These are phyloP conservation scores for Rhizoclosmatium sp. DNA, from an alignment of 192 early-diverging fungal species.

Conservation along the genomic window DNA sequence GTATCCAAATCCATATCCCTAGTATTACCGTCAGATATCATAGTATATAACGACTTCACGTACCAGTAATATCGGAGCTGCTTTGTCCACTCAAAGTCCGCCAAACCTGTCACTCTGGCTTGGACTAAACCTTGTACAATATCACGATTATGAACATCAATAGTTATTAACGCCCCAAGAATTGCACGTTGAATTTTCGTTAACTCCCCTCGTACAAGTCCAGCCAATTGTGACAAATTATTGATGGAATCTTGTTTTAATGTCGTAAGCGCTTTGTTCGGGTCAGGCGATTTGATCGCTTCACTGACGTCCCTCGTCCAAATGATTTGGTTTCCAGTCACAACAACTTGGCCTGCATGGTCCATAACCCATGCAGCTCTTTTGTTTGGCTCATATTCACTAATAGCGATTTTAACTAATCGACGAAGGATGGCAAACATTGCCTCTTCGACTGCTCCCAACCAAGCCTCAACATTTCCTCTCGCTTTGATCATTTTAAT, in stretches of 20 bases:
- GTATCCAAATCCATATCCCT: conserved; percentile 63
- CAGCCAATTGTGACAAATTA: conserved; percentile 58
- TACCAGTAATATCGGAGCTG: conserved; percentile 69
- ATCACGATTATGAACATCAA: conserved; percentile 70
- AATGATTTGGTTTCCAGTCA: conserved; percentile 65
- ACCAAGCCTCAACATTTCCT: conserved; percentile 71
- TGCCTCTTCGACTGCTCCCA: conserved; percentile 67
- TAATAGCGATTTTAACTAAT: conserved; percentile 61
- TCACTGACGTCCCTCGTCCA: conserved; percentile 64
- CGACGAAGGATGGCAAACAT: conserved; percentile 62
- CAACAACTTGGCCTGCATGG: conserved; percentile 65
- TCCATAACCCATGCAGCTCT: conserved; percentile 64
- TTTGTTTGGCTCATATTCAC: conserved; percentile 60
- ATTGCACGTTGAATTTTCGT: conserved; percentile 65
- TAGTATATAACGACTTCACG: neutral
- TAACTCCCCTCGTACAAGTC: conserved; percentile 67
- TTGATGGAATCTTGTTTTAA: conserved; percentile 56
- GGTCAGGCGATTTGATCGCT: conserved; percentile 53
- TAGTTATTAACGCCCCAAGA: conserved; percentile 66
- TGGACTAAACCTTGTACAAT: conserved; percentile 59
- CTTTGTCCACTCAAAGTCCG: conserved; percentile 71
- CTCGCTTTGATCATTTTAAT: conserved; percentile 69
- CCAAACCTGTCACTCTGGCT: conserved; percentile 49
- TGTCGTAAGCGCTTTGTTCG: conserved; percentile 42
- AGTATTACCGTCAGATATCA: neutral